Base-by-base conservation (phyloP, 2,329 filamentous ascomycete genomes). In the Lojkania enalia region DNA sequence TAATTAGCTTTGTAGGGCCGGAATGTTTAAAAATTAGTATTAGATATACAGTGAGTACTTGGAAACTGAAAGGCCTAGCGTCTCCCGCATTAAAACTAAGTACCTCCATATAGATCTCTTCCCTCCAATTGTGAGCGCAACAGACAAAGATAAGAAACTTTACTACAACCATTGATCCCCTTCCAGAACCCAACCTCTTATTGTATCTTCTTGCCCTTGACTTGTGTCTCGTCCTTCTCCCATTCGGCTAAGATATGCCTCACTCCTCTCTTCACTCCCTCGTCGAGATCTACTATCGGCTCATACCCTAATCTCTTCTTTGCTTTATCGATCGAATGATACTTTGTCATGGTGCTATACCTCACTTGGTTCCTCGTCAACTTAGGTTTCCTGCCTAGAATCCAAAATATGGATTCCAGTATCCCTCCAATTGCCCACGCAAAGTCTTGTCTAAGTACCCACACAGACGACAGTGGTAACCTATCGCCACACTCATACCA, bases 251-350 rank as follows among this genome's bases (percentile, higher is more conserved):
- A 23, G 7, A 72, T 69, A 52, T 76, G 70, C 42, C 61, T 57
- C 32, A 77, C 74, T 12, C 73, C 74, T 44, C 71, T 71, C 57
- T 61, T 62, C 13, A 77, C 69, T 7, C 85, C 87, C 55, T 89
- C 85, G 50, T 84, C 78, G 45, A 90, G 71, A 31, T 75, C 74
- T 40, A 87, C 83, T 42, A 88, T 70, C 2, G 87, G 87, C 65
- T 72, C 67, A 70, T 91, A 91, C 2, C 84, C 84, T 43, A 91
- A 72, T 55, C 86, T 75, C 57, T 67, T 74, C 76, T 83, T 87
- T 44, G 87, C 87, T 78, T 91, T 91, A 47, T 75, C 74, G 64
- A 90, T 89, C 71, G 84, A 83, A 71, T 87, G 90, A 71, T 90
- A 91, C 45, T 87, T 77, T 45, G 83, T 87, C 84, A 90, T 87